Percentiles rank a stretch among this genome's conserved stretches.
These are phyloP conservation scores for Pythium rhizo-oryzae DNA, from an alignment of 352 stramenopile genomes.

Conservation along the genomic window DNA sequence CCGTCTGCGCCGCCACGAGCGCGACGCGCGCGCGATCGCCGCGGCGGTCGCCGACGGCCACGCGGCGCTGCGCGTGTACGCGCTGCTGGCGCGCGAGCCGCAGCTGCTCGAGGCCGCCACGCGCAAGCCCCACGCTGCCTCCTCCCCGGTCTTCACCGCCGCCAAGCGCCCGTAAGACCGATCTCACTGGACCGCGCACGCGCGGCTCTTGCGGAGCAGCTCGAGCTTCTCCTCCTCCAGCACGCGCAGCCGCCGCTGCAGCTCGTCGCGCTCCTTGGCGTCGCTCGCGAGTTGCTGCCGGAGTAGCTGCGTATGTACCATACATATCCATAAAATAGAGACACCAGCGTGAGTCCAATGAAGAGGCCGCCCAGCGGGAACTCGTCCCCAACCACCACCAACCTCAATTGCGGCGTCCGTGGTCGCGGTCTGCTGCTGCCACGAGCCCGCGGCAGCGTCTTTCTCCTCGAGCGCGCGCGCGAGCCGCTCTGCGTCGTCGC, in stretches of 20 bases:
- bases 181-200: constrained; percentile 50
- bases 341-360: background rate
- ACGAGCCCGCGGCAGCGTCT: constrained; percentile 33
- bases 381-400: background rate
- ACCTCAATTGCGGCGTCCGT: constrained; percentile 63
- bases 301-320: constrained; percentile 36
- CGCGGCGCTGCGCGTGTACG: constrained; percentile 63
- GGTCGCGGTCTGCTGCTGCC: constrained; percentile 36
- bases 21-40: constrained; percentile 39
- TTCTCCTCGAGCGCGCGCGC: constrained; percentile 39
- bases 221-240: constrained; percentile 65
- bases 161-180: too few relatives aligned
- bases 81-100: constrained; percentile 46
- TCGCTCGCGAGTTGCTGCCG: constrained; percentile 49
- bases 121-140: constrained; percentile 39
- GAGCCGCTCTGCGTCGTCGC: constrained; percentile 32
- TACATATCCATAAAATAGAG: background rate
- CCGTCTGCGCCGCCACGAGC: constrained; percentile 56
- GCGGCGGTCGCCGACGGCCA: constrained; percentile 53
- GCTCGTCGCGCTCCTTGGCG: constrained; percentile 56
- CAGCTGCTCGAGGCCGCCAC: constrained; percentile 58
- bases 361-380: background rate
- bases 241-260: constrained; percentile 47
- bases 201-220: constrained; percentile 58
- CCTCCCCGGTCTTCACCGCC: too few relatives aligned